A percentile compares a stretch with the other conserved stretches of the same genome.
Conservation (phyloP, 2,329 filamentous ascomycete genomes). For the Graphiopsis chlorocephala region DNA sequence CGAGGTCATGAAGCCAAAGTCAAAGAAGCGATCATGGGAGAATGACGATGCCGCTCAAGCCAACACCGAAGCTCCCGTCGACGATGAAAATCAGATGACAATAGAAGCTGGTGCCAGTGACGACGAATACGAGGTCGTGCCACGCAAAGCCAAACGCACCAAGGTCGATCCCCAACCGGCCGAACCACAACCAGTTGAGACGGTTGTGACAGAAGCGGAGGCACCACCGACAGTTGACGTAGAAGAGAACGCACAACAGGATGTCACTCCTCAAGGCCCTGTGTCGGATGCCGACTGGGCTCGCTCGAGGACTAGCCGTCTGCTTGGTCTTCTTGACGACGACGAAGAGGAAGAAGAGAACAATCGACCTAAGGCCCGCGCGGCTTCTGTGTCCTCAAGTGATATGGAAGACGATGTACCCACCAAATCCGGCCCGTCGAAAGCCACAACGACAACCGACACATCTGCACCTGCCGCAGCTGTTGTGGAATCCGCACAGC, state of each 20-base stretch:
- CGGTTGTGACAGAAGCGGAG: not conserved
- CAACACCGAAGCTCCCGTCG: conserved; percentile 12
- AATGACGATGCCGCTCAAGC: not conserved
- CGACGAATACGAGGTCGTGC: conserved; percentile 65
- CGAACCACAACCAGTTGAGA: not conserved
- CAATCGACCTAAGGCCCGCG: conserved; percentile 17
- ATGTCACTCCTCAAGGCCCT: conserved; percentile 24
- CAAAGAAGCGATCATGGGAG: conserved; percentile 15
- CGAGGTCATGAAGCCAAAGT: conserved; percentile 72
- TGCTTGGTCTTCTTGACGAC: conserved; percentile 80
- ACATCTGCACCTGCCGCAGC: not conserved
- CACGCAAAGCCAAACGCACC: conserved; percentile 43
- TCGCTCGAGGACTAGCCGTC: conserved; percentile 78
- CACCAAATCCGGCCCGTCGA: not conserved
- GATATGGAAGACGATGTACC: not conserved
- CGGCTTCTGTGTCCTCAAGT: not conserved
- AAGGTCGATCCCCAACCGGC: conserved; percentile 16
- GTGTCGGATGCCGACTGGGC: conserved; percentile 87
- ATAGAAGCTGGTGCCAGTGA: conserved; percentile 49
- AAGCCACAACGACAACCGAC: not conserved
- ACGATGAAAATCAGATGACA: conserved; percentile 20
- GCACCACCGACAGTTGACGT: not conserved
- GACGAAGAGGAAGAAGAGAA: conserved; percentile 40
- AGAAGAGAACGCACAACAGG: not conserved
- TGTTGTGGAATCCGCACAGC: not conserved